Base-by-base conservation (phyloP, 768 basidiomycete genomes). In the Trametes cubensis region DNA sequence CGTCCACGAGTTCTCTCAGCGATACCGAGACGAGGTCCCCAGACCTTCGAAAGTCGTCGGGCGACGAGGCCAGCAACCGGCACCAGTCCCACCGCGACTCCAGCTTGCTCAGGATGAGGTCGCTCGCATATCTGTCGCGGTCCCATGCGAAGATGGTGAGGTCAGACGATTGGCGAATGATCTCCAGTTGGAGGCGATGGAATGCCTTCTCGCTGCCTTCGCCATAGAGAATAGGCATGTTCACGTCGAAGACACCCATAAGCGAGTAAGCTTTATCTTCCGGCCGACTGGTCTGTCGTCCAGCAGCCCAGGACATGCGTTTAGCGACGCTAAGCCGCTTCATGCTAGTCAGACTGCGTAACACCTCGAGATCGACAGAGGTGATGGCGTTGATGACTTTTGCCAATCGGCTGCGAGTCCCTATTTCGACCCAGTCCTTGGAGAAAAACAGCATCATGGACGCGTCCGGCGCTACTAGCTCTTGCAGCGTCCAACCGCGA, bases 401-500 rank as follows among this genome's bases (percentile, higher is more conserved):
- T 2, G 54, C 53, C 10, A 61, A 40, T 5, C 6, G n/a, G 6
- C 26, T 17, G 13, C 48, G 41, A 1, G 21, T 55, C 17, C 49
- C 54, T n/a, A 61, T 48, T 17, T 5, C 20, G 0, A 21, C 45
- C 55, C 60, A 61, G 55, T 45, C 42, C 13, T 20, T 21, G 6
- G 54, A 55, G 39, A 56, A 30, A 48, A 61, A 61, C 18, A 61
- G 26, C 26, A 56, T 46, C n/a, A 21, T 40, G 15, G 34, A 34
- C 34, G 34, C 15, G 28, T 39, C 25, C 6, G 54, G 42, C 13
- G 60, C 61, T 1, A 62, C 21, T 34, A 62, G 55, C 34, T 62
- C 55, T 42, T 62, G 55, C 0, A 62, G 61, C 2, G 61, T 62
- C 61, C 61, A 62, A 1, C 61, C 47, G 11, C 55, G 61, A 18